Evolutionary conservation across 805 yeast species (phyloP).

Genomic region (Hanseniaspora nectarophila): DNA sequence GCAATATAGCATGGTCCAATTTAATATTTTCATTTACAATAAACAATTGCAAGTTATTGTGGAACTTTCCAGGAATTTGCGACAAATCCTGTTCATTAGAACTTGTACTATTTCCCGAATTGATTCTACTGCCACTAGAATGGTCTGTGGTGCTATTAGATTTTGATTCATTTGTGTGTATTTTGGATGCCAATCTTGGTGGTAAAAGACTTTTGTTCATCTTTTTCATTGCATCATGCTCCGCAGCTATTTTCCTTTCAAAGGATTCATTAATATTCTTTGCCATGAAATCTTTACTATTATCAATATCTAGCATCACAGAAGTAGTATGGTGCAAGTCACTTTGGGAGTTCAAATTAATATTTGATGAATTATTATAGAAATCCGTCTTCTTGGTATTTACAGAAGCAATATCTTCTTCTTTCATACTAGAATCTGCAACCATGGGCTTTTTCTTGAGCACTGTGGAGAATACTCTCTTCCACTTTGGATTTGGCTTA

Average conservation of each 20-base stretch:
- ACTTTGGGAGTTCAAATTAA: slow-evolving; percentile 1
- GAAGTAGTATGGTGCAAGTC: neutral
- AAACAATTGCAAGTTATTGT: neutral
- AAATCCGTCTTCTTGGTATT: neutral
- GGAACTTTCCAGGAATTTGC: slow-evolving; percentile 1
- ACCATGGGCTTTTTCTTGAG: neutral
- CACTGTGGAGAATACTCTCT: neutral
- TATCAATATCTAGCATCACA: slow-evolving; percentile 12
- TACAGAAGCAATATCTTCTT: neutral
- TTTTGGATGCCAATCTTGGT: slow-evolving; percentile 20
- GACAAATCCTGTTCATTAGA: neutral
- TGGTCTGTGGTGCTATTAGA: too few species aligned
- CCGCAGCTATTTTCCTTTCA: slow-evolving; percentile 12
- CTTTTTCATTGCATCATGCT: slow-evolving; percentile 19
- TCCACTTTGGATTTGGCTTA: neutral
- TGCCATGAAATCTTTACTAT: neutral
- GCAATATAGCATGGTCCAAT: neutral
- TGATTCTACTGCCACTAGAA: neutral
- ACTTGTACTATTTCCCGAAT: neutral
- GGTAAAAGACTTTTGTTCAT: slow-evolving; percentile 27
- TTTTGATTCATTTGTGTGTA: too few species aligned
- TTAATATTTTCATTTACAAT: slow-evolving; percentile 1
- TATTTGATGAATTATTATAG: slow-evolving; percentile 14
- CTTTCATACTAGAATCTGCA: neutral
- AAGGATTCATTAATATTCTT: slow-evolving; percentile 11